Base-by-base conservation (phyloP, 306 rosid species). In the Glycyrrhiza uralensis region DNA sequence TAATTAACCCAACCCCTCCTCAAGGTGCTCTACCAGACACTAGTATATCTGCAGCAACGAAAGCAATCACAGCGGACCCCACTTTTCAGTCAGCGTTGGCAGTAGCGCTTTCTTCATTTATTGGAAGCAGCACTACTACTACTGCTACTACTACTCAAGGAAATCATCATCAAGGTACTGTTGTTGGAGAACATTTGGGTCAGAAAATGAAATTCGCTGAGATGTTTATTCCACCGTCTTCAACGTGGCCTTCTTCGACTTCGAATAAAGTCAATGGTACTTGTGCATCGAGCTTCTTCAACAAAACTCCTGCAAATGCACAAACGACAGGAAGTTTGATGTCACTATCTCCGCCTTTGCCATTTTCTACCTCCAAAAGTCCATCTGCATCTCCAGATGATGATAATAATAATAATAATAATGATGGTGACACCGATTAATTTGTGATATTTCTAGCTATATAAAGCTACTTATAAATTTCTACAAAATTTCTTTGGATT, bases 41-140 rank as follows among this genome's bases (percentile, higher is more conserved):
- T 7, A 61, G 87, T 9, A 84, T 95, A 56, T 89, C 99, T 1
- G 99, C 99, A 3, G 97, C 99, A 33, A 91, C 99, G 2, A 88
- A 89, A 84, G 96, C 85, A 2, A 95, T 91, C 63, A 89, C 97
- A 0, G 73, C 89, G 0, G 96, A 95, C 79, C 99, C 99, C 0
- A 83, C 64, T 33, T 95, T 95, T 78, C 99, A 91, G 44, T 91
- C 97, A 0, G 99, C 90, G 17, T 77, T 95, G 64, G 96, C 87
- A 0, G 92, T 90, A 2, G 97, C 96, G 0, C 82, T 95, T 14
- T 59, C 89, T 6, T 84, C 97, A 6, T 81, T 91, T 64, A 89
- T 95, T 11, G 89, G 93, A 24, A 44, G 79, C n/a, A n/a, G n/a
- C n/a, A n/a, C n/a, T n/a, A n/a, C n/a, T n/a, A n/a, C n/a, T n/a